Conservation (phyloP, 2,329 filamentous ascomycete genomes). For the Xylariomycetidae sp. region DNA sequence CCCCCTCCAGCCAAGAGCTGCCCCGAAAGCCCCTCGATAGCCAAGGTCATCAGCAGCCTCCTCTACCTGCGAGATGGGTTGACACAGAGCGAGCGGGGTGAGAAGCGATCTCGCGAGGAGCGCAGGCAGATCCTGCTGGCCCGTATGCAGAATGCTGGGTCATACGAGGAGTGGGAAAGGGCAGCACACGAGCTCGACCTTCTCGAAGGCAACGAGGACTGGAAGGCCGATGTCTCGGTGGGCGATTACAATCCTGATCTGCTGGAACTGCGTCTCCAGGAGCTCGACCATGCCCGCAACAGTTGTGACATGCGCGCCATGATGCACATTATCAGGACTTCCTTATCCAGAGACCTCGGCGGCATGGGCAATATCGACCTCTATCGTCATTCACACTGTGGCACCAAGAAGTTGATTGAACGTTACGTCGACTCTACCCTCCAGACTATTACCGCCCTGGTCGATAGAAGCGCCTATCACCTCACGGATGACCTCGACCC, state of each 20-base stretch:
- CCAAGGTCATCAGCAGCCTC: constrained; percentile 36
- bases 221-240: constrained; percentile 65
- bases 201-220: constrained; percentile 74
- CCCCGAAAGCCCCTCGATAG: too few relatives aligned
- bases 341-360: constrained; percentile 74
- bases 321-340: constrained; percentile 75
- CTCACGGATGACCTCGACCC: constrained; percentile 52
- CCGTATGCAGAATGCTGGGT: constrained; percentile 63
- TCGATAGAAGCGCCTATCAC: constrained; percentile 52
- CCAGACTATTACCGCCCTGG: constrained; percentile 66
- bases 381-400: constrained; percentile 79
- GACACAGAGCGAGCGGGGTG: constrained; percentile 44
- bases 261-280: constrained; percentile 63
- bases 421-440: constrained; percentile 77
- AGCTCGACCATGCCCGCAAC: constrained; percentile 69
- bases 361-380: constrained; percentile 80
- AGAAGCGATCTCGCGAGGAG: constrained; percentile 46
- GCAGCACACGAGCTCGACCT: constrained; percentile 74
- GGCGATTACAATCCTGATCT: constrained; percentile 68
- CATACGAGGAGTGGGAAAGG: constrained; percentile 66
- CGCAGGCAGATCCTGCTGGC: constrained; percentile 59
- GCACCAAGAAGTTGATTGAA: constrained; percentile 84
- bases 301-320: constrained; percentile 70
- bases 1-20: too few relatives aligned
- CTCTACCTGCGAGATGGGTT: constrained; percentile 50